A percentile compares a stretch with the other conserved stretches of the same genome.
These are phyloP conservation scores for Oidiodendron maius DNA, from an alignment of 495 filamentous ascomycete species.

Conservation along the genomic window DNA sequence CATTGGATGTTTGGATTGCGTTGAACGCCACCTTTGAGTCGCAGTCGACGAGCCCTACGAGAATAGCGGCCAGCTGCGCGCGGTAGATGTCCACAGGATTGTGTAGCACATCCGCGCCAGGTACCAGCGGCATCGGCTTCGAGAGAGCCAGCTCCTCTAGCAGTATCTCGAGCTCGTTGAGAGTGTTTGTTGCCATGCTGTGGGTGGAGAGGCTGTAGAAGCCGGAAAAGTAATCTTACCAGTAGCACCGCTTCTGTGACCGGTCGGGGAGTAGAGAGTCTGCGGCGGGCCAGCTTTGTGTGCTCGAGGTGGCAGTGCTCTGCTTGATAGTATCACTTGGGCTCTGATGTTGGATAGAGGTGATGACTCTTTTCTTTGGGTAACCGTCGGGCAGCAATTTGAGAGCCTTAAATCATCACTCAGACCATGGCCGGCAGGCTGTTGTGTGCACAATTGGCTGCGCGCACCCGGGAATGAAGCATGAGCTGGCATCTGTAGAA, in stretches of 20 bases:
- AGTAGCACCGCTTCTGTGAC: too few species aligned
- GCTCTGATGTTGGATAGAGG: neutral
- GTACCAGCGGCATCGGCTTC: neutral
- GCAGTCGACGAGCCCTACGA: constrained; percentile 16
- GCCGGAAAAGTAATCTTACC: too few species aligned
- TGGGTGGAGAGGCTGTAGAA: neutral
- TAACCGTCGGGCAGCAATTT: neutral
- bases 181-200: neutral
- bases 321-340: too few species aligned
- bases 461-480: too few species aligned
- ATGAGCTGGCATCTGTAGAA: too few species aligned
- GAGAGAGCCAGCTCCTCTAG: neutral
- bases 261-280: too few species aligned
- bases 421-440: too few species aligned
- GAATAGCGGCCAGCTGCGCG: constrained; percentile 18
- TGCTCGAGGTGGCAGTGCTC: neutral
- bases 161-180: constrained; percentile 1
- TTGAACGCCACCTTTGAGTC: constrained; percentile 20
- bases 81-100: constrained; percentile 24
- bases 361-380: neutral
- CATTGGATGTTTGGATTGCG: constrained; percentile 24
- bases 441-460: too few species aligned
- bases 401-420: too few species aligned
- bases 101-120: constrained; percentile 1
- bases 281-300: neutral